These are phyloP conservation scores for Puya raimondii DNA, from an alignment of 176 grass and related monocot genomes.

Conservation along the genomic window DNA sequence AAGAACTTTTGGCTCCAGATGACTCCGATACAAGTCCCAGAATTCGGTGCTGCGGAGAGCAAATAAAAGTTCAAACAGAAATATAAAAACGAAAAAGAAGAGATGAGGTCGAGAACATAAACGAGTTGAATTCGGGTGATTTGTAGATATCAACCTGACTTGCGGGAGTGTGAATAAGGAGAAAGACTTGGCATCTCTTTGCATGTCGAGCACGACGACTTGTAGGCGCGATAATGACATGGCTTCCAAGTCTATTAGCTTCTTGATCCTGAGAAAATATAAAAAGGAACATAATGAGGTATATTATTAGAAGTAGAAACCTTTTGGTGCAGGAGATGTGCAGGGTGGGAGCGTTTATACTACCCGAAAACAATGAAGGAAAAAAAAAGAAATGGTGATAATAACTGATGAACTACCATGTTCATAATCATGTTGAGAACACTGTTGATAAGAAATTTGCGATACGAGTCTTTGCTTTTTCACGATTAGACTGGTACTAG, in stretches of 20 bases:
- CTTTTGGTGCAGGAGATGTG: background rate
- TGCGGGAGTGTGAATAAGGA: constrained; percentile 84
- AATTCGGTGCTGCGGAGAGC: constrained; percentile 58
- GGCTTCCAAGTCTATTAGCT: constrained; percentile 83
- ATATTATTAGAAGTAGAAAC: constrained; percentile 2
- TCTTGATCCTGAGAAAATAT: constrained; percentile 67
- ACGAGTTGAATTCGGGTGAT: constrained; percentile 3
- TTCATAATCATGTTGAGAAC: too few relatives aligned
- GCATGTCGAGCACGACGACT: constrained; percentile 75
- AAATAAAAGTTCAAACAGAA: constrained; percentile 1
- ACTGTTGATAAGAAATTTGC: too few relatives aligned
- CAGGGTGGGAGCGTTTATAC: too few relatives aligned
- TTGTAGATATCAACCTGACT: constrained; percentile 55
- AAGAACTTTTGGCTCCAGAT: constrained; percentile 55
- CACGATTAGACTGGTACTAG: too few relatives aligned
- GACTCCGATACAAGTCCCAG: constrained; percentile 80
- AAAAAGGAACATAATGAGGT: background rate
- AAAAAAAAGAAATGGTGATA: too few relatives aligned
- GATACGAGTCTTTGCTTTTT: too few relatives aligned
- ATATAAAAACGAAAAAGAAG: background rate
- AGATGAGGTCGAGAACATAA: background rate
- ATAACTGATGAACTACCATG: too few relatives aligned
- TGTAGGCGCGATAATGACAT: constrained; percentile 64
- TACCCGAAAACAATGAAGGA: too few relatives aligned
- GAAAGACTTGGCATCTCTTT: constrained; percentile 81